Evolutionary conservation across 208 protist genomes (phyloP).

Genomic region (Naegleria lovaniensis): DNA sequence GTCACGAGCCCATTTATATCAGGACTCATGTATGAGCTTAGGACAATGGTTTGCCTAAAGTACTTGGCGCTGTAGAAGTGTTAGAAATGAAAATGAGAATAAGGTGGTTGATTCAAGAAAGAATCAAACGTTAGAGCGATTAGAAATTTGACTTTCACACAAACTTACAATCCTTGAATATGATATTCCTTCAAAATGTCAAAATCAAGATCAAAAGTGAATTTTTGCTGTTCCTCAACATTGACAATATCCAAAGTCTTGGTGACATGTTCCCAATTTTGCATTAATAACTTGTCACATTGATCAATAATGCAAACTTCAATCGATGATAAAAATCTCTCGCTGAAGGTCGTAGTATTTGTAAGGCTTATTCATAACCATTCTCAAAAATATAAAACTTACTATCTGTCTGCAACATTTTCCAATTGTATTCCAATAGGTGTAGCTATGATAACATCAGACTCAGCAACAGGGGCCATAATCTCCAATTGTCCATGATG

Average conservation of each 20-base stretch:
- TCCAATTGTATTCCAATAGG: conserved; percentile 72
- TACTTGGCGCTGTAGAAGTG: conserved; percentile 63
- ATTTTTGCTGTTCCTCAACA: background rate
- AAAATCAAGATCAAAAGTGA: conserved; percentile 17
- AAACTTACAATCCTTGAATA: background rate
- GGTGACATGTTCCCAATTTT: conserved; percentile 90
- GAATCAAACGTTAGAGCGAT: too few species aligned
- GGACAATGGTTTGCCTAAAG: conserved; percentile 86
- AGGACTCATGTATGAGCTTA: conserved; percentile 60
- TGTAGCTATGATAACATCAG: conserved; percentile 89
- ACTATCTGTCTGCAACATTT: conserved; percentile 54
- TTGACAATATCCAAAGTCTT: conserved; percentile 64
- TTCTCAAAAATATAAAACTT: too few species aligned
- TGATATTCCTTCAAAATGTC: background rate
- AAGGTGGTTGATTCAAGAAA: too few species aligned
- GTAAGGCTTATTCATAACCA: too few species aligned
- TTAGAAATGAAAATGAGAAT: conserved; percentile 67
- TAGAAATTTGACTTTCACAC: background rate
- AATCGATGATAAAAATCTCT: conserved; percentile 78
- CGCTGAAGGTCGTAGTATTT: background rate
- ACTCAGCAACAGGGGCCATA: conserved; percentile 55
- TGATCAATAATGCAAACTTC: conserved; percentile 86
- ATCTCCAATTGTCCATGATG: background rate
- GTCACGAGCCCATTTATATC: conserved; percentile 78
- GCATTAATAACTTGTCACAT: conserved; percentile 86